These are phyloP conservation scores for Fusarium oligoseptatum DNA, from an alignment of 2,329 filamentous ascomycete species.

Conservation along the genomic window DNA sequence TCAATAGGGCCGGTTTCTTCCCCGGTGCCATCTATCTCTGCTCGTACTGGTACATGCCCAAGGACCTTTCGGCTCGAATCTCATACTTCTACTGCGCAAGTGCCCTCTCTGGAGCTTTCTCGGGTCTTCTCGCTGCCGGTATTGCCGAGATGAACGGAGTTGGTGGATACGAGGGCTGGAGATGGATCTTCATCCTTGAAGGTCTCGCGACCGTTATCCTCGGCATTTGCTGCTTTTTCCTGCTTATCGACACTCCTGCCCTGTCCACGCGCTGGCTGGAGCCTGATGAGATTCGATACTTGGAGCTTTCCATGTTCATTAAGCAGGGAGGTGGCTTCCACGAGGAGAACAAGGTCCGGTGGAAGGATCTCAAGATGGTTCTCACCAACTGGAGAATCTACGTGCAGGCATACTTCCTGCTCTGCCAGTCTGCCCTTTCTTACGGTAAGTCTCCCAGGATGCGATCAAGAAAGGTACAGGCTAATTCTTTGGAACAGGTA, in stretches of 20 bases:
- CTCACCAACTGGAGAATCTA: conserved; percentile 50
- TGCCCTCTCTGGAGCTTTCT: conserved; percentile 79
- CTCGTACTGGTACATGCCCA: conserved; percentile 82
- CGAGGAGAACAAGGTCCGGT: conserved; percentile 37
- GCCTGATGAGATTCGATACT: conserved; percentile 44
- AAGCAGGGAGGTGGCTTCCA: conserved; percentile 49
- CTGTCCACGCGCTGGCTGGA: conserved; percentile 52
- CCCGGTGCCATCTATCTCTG: conserved; percentile 81
- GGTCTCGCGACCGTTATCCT: conserved; percentile 52
- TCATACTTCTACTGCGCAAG: conserved; percentile 85
- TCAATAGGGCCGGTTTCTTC: conserved; percentile 70
- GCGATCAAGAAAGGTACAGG: rapidly evolving
- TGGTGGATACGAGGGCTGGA: conserved; percentile 56
- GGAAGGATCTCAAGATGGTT: conserved; percentile 44
- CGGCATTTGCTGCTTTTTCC: conserved; percentile 56
- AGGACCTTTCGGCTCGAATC: conserved; percentile 79
- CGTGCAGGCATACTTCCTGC: conserved; percentile 46
- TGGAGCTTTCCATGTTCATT: conserved; percentile 48
- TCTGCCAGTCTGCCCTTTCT: conserved; percentile 46
- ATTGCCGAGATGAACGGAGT: conserved; percentile 76
- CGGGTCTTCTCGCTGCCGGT: conserved; percentile 75
- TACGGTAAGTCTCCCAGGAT: conserved; percentile 31
- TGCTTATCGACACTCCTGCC: conserved; percentile 59
- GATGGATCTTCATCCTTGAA: conserved; percentile 48
- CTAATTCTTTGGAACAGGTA: conserved; percentile 20